These are phyloP conservation scores for Viridothelium virens DNA, from an alignment of 495 filamentous ascomycete genomes.

Conservation along the genomic window DNA sequence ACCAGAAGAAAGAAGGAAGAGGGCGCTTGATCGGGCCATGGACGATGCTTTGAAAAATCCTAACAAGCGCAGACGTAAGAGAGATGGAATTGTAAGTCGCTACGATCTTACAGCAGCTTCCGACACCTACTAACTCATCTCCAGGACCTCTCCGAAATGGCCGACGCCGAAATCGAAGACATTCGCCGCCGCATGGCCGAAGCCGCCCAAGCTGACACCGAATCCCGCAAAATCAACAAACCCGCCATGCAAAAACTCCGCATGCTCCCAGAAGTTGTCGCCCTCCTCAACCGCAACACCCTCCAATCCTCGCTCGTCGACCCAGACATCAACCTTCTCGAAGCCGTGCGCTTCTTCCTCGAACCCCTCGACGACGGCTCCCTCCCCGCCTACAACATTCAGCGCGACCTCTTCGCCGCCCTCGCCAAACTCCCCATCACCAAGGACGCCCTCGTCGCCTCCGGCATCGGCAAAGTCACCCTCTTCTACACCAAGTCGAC, in stretches of 20 bases:
- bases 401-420: constrained; percentile 82
- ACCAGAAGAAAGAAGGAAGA: constrained; percentile 46
- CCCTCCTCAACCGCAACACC: constrained; percentile 78
- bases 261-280: constrained; percentile 86
- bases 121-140: constrained; percentile 36
- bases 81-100: constrained; percentile 71
- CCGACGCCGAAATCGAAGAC: constrained; percentile 80
- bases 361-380: constrained; percentile 83
- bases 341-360: constrained; percentile 92
- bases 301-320: constrained; percentile 76
- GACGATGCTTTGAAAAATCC: constrained; percentile 74
- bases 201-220: constrained; percentile 78
- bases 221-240: constrained; percentile 63
- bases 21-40: constrained; percentile 73
- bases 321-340: constrained; percentile 87
- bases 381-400: constrained; percentile 91
- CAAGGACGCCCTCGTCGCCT: constrained; percentile 80
- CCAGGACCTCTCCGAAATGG: constrained; percentile 70
- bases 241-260: constrained; percentile 89
- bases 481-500: constrained; percentile 95
- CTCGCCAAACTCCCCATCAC: constrained; percentile 74
- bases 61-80: constrained; percentile 72
- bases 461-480: constrained; percentile 90
- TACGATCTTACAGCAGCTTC: constrained; percentile 23
- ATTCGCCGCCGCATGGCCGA: constrained; percentile 88